These are phyloP conservation scores for Blastobotrys muscicola DNA, from an alignment of 805 yeast genomes.

Conservation along the genomic window DNA sequence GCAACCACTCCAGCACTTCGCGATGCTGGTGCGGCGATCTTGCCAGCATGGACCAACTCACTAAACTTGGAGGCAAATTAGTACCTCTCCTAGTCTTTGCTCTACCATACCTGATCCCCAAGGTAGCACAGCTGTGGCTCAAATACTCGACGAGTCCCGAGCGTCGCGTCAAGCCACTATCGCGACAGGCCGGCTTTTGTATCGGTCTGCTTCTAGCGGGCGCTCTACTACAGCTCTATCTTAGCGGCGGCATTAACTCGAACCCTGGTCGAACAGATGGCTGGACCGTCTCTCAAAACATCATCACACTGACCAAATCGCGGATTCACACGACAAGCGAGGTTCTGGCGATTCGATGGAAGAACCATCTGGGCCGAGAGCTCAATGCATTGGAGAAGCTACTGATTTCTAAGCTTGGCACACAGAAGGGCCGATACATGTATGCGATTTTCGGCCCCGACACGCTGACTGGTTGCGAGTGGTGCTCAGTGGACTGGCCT, in stretches of 20 bases:
- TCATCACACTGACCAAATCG: conserved; percentile 11
- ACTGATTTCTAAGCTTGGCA: conserved; percentile 8
- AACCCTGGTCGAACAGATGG: not conserved
- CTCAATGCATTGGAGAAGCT: conserved; percentile 6
- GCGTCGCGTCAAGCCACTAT: too few species aligned
- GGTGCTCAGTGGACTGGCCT: conserved; percentile 11
- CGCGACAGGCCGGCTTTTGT: too few species aligned
- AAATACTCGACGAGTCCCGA: too few species aligned
- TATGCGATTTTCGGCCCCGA: conserved; percentile 18
- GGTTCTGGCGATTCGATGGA: conserved; percentile 11
- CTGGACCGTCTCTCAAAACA: conserved; percentile 8
- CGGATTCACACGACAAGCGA: conserved; percentile 14
- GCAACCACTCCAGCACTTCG: too few species aligned
- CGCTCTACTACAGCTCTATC: not conserved
- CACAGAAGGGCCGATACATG: conserved; percentile 11
- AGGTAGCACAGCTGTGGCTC: too few species aligned
- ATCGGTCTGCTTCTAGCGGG: too few species aligned
- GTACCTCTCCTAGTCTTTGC: too few species aligned
- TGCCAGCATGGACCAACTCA: too few species aligned
- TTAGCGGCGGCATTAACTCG: not conserved
- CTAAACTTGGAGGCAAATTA: too few species aligned
- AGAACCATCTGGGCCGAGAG: conserved; percentile 3
- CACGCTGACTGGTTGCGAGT: conserved; percentile 14
- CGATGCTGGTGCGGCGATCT: too few species aligned
- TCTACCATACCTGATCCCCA: too few species aligned